Evolutionary conservation across 2,329 filamentous ascomycete species (phyloP), one percentile per base, ranked within the genome.

Genomic region (Clarireedia paspali): DNA sequence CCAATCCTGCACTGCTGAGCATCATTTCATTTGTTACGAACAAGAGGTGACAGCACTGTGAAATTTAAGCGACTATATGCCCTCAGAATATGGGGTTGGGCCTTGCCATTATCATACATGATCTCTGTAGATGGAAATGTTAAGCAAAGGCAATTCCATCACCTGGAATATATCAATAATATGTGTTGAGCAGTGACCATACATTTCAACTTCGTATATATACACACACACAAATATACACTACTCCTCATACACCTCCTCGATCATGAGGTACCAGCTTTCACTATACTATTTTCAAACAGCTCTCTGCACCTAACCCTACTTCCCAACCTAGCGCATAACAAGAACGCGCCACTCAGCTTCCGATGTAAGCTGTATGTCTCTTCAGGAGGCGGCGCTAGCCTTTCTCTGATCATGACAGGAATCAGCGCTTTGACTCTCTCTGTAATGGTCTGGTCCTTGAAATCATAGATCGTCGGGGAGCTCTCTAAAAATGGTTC

Each of bases 311-410:
- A 96, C 56, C 77, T 77, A 2, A 99, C 91, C 61, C 83, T 80
- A 70, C 90, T 96, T 3, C 89, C 91, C 58, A 99, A 70, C 62
- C 84, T 81, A 0, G 94, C 91, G 71, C 94, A 99, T 17, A 99
- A 77, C 66, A 99, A 72, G 69, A 99, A 99, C 0, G 94, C 95
- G 0, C 94, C 94, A 70, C 91, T 96, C 54, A 99, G 74, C 75
- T 99, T 99, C 59, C 94, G 82, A 72, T 99, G 94, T 66, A 99
- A 73, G 69, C 87, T 92, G 69, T 99, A 99, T 52, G 94, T 99
- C 77, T 99, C 94, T 74, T 99, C 95, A 0, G 94, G 94, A 24
- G 95, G 94, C 24, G 94, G 92, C 15, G 89, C 84, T 20, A 99
- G 74, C 38, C 94, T 76, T 75, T 99, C 94, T 56, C 83, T 82